A percentile compares a stretch with the other conserved stretches of the same genome.
phyloP scores from a whole-genome alignment of 2,329 filamentous ascomycete genomes.

The Ilyonectria robusta region DNA sequence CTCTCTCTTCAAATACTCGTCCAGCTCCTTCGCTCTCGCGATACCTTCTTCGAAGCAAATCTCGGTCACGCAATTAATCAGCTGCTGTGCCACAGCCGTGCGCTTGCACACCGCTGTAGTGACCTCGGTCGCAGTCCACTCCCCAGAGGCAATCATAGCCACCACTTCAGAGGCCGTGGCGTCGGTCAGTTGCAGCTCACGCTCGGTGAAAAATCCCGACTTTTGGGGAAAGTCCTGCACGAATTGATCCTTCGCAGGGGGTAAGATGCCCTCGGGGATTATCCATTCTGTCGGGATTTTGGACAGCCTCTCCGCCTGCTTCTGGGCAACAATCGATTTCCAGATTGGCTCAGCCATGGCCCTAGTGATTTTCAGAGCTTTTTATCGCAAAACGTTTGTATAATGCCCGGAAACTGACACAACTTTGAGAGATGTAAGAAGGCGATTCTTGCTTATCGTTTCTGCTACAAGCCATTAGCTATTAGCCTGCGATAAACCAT shows the following conservation, averaged over 20 bases:
- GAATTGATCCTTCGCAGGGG: background rate
- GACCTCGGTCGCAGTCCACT: slow-evolving; percentile 10
- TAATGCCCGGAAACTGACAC: background rate
- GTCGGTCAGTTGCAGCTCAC: slow-evolving; percentile 3
- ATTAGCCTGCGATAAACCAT: too few species aligned
- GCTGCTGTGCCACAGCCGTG: slow-evolving; percentile 37
- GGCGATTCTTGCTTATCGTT: too few species aligned
- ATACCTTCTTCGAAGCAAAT: slow-evolving; percentile 23
- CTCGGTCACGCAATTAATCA: slow-evolving; percentile 24
- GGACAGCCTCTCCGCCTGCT: slow-evolving; percentile 2
- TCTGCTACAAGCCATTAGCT: too few species aligned
- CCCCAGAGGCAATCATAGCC: slow-evolving; percentile 3
- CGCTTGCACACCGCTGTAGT: slow-evolving; percentile 27
- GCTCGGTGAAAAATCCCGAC: slow-evolving; percentile 1
- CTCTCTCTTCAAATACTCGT: slow-evolving; percentile 17
- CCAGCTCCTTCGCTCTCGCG: slow-evolving; percentile 10
- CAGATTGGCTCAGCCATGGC: background rate
- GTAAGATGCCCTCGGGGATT: background rate
- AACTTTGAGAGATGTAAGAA: too few species aligned
- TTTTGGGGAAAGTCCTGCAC: slow-evolving; percentile 3
- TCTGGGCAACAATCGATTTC: slow-evolving; percentile 3
- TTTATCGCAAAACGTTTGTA: slow-evolving; percentile 1
- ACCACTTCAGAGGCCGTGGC: slow-evolving; percentile 3
- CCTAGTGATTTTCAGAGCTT: slow-evolving; percentile 3
- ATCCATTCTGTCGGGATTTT: slow-evolving; percentile 2